phyloP scores from a whole-genome alignment of 2,329 filamentous ascomycete species.

The Aspergillus costaricaensis region DNA sequence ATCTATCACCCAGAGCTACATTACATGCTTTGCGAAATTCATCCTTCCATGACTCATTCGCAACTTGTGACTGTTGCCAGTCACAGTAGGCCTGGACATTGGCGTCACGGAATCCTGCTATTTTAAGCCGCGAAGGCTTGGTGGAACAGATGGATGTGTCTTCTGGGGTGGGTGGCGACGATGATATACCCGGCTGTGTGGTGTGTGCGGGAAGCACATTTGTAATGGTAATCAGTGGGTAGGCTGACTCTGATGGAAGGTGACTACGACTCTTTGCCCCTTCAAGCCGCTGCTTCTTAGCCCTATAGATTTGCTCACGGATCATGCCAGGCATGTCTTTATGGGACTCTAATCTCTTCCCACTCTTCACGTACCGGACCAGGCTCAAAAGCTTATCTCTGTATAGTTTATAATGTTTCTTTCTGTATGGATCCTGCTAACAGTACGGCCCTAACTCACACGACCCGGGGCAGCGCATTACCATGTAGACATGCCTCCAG shows the following conservation, averaged over 20 bases:
- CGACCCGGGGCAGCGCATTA: slow-evolving; percentile 13
- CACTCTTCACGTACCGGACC: too few relatives aligned
- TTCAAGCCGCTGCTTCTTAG: too few relatives aligned
- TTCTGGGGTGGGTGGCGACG: not conserved
- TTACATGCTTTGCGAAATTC: slow-evolving; percentile 15
- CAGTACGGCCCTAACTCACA: slow-evolving; percentile 20
- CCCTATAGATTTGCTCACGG: too few relatives aligned
- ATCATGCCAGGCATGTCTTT: too few relatives aligned
- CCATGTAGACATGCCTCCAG: slow-evolving; percentile 18
- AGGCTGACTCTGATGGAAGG: too few relatives aligned
- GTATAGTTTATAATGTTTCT: slow-evolving; percentile 19
- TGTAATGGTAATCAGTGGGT: too few relatives aligned
- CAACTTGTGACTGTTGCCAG: too few relatives aligned
- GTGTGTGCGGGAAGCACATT: too few relatives aligned
- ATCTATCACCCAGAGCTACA: slow-evolving; percentile 14
- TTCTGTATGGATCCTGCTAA: slow-evolving; percentile 19
- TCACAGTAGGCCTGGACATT: not conserved
- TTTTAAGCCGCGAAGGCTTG: not conserved
- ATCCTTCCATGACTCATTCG: slow-evolving; percentile 12
- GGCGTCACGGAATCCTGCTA: slow-evolving; percentile 1
- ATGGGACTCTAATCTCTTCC: too few relatives aligned
- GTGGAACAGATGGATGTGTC: not conserved
- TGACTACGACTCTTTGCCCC: too few relatives aligned
- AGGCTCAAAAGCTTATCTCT: too few relatives aligned
- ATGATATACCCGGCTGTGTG: not conserved